These are phyloP conservation scores for Tuber calosporum DNA, from an alignment of 495 filamentous ascomycete genomes.

Conservation along the genomic window DNA sequence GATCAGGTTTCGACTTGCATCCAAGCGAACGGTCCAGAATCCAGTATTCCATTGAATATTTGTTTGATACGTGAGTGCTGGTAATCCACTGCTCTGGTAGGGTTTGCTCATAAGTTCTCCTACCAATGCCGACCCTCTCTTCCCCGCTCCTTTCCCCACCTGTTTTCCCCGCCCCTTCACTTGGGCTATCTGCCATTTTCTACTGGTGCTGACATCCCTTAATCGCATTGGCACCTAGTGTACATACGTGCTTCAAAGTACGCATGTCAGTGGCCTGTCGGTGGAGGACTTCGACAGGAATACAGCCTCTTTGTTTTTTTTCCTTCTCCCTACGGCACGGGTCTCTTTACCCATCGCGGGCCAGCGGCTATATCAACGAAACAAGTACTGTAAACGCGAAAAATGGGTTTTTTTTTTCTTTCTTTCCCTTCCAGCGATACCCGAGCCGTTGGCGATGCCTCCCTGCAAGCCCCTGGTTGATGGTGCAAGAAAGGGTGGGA, in stretches of 20 bases:
- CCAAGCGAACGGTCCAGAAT: constrained; percentile 12
- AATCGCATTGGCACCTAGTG: not conserved
- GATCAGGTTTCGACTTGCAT: constrained; percentile 29
- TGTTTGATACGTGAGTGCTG: constrained; percentile 13
- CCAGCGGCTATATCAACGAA: constrained; percentile 26
- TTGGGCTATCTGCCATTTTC: constrained; percentile 9
- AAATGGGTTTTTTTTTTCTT: constrained; percentile 15
- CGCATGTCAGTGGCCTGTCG: not conserved
- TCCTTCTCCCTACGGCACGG: constrained; percentile 33
- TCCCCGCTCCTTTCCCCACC: constrained; percentile 13
- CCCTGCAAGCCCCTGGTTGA: constrained; percentile 27
- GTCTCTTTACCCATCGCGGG: constrained; percentile 24
- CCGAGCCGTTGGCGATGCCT: constrained; percentile 18
- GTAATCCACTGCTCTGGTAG: constrained; percentile 28
- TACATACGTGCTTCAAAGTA: constrained; percentile 18
- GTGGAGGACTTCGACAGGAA: not conserved
- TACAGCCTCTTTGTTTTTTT: constrained; percentile 8
- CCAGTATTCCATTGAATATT: constrained; percentile 4
- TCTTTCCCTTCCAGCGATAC: not conserved
- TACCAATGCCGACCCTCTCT: constrained; percentile 6
- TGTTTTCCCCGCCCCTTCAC: constrained; percentile 19
- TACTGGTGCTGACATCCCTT: not conserved
- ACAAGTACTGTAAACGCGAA: constrained; percentile 25
- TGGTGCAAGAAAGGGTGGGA: constrained; percentile 20
- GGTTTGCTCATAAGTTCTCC: constrained; percentile 14